Base-by-base conservation (phyloP, 192 early-diverging fungal genomes). In the Spizellomyces sp. region DNA sequence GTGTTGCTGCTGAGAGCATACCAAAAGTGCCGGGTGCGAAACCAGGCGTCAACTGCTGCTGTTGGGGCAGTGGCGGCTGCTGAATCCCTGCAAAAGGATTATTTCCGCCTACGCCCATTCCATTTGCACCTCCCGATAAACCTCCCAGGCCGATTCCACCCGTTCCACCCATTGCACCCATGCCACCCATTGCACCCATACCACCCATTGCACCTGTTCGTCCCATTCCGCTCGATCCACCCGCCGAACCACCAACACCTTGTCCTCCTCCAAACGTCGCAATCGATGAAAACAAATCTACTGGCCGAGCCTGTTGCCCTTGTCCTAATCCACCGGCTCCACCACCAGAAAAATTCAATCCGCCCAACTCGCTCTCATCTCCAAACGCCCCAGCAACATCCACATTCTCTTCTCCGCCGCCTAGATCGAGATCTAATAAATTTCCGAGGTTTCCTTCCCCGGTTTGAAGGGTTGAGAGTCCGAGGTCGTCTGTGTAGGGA, bases 351-450 rank as follows among this genome's bases (percentile, higher is more conserved):
- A 68, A 68, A n/a, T 50, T 56, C 66, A 68, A 68, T 10, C 55
- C 42, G 10, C 50, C 44, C 66, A 58, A 57, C 10, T 21, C 48
- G 54, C 27, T 45, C n/a, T 4, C 9, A 45, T 57, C 70, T 19
- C 70, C 70, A 62, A 67, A 68, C 9, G 59, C 73, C 6, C 67
- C 71, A 8, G 71, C 75, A 36, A 79, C 58, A 48, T 79, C 78
- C 1, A 48, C 65, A 21, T 52, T 62, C 6, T 42, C 47, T 19
- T 64, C 76, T 8, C 73, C 72, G 15, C 50, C 47, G 8, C 50
- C 61, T 2, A 54, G 85, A 59, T 84, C 89, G 75, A 87, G 86
- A 64, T 91, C 90, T 17, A 93, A 67, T 9, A 92, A 76, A 64
- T 92, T 86, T 9, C 81, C 83, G 74, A 89, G 80, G 70, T 79